Percentiles rank a stretch among this genome's conserved stretches.
Conservation (phyloP, 2,329 filamentous ascomycete species). For the Chaetomium sp. region DNA sequence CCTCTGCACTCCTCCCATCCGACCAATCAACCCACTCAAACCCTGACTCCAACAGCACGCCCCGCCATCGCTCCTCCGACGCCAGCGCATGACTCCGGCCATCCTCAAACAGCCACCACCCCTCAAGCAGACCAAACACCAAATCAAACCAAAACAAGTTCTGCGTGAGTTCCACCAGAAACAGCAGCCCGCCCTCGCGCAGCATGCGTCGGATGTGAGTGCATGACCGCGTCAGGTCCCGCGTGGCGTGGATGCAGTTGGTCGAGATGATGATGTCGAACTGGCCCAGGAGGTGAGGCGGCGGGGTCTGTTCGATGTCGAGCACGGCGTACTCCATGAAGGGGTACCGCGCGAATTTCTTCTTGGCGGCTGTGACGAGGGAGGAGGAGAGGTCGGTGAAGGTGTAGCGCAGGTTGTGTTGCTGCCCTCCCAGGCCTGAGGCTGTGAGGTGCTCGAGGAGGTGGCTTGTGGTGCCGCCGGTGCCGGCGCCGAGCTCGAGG, state of each 20-base stretch:
- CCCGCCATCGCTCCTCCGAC: conserved; percentile 20
- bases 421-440: conserved; percentile 18
- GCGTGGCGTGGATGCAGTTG: conserved; percentile 33
- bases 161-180: conserved; percentile 31
- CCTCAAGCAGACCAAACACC: conserved; percentile 32
- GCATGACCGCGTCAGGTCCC: conserved; percentile 16
- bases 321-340: conserved; percentile 26
- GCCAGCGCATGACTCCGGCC: conserved; percentile 23
- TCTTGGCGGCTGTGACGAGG: conserved; percentile 27
- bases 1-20: conserved; percentile 24
- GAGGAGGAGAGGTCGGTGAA: conserved; percentile 35
- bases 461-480: conserved; percentile 30
- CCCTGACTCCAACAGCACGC: conserved; percentile 22
- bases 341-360: conserved; percentile 22
- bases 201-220: conserved; percentile 25
- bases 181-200: conserved; percentile 29
- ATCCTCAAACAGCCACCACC: conserved; percentile 35
- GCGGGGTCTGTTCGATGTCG: conserved; percentile 28
- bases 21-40: conserved; percentile 29
- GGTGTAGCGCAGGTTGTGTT: conserved; percentile 30
- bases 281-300: conserved; percentile 20
- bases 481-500: conserved; percentile 27
- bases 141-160: conserved; percentile 29
- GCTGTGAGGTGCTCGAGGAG: conserved; percentile 26
- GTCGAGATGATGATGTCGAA: conserved; percentile 30